These are phyloP conservation scores for Flaveria brownii DNA, from an alignment of 129 eudicot species.

Conservation along the genomic window DNA sequence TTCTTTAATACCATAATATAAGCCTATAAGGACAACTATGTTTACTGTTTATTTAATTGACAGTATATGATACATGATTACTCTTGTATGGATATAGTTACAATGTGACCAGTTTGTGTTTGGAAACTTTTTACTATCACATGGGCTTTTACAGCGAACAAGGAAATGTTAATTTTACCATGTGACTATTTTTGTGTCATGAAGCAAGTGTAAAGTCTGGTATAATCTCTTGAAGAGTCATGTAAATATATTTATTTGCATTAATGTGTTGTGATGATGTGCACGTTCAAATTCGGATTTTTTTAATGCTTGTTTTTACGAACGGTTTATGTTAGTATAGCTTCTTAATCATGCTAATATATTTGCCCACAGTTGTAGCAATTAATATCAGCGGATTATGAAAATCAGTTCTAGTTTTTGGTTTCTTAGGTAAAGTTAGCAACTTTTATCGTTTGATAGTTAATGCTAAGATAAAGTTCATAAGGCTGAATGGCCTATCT, in stretches of 20 bases:
- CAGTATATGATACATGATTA: slow-evolving; percentile 4
- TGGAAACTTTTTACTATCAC: slow-evolving; percentile 11
- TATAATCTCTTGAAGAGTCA: not conserved
- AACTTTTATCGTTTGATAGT: too few relatives aligned
- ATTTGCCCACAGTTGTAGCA: slow-evolving; percentile 15
- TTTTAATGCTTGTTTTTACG: not conserved
- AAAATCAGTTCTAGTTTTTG: too few relatives aligned
- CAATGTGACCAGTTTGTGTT: slow-evolving; percentile 3
- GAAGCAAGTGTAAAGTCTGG: slow-evolving; percentile 18
- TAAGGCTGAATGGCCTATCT: not conserved
- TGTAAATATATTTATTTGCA: not conserved
- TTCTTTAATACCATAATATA: not conserved
- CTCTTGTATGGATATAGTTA: not conserved
- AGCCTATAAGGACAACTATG: not conserved
- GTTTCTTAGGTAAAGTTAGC: too few relatives aligned
- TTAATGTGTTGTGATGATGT: not conserved
- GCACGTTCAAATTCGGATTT: slow-evolving; percentile 1
- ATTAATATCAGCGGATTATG: too few relatives aligned
- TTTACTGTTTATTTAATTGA: slow-evolving; percentile 8
- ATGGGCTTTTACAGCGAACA: not conserved
- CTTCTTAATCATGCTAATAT: not conserved
- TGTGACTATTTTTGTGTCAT: not conserved
- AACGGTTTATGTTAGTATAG: not conserved
- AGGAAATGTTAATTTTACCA: slow-evolving; percentile 5
- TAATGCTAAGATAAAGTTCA: too few relatives aligned